Base-by-base conservation (phyloP, 345 rosid genomes). In the Populus ilicifolia region DNA sequence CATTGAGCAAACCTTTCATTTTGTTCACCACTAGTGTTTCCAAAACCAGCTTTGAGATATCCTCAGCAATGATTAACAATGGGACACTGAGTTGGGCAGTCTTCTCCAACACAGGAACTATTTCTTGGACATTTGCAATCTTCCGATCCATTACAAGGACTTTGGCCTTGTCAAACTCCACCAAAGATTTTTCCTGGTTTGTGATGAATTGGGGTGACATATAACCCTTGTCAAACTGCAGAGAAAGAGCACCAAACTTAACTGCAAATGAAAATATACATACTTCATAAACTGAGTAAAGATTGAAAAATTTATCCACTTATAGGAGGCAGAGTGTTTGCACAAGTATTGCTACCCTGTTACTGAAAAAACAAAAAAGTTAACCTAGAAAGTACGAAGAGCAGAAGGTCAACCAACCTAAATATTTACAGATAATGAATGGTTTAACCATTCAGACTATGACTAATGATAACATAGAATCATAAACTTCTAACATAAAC, bases 191-290 rank as follows among this genome's bases (percentile, higher is more conserved):
- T 41, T 89, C 96, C 73, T 85, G 94, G 78, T 93, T 95, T 46
- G 96, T 91, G 67, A 95, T 88, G 93, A 95, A 95, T 4, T 83
- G 90, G 14, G 94, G 89, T 0, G 91, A 91, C 89, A 90, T 90
- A 73, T 89, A 90, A 52, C 97, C 99, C 90, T 89, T 89, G 80
- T 95, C 96, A 83, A 93, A 77, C 98, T 91, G 87, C 68, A 38
- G 41, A 39, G 43, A 86, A 75, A 36, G 50, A 72, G 72, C 6
- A 71, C 69, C 12, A 48, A n/a, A 50, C 50, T 14, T 69, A 36
- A 67, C 35, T 21, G 16, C 14, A 3, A 9, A 13, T 9, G 41
- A 43, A 54, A 50, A 75, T 2, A 52, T 68, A 3, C 1, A 72
- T 56, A 17, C 27, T 5, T 54, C 10, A 48, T 16, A 23, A 64